These are phyloP conservation scores for Oropetium thomaeum DNA, from an alignment of 176 grass and related monocot genomes.

Conservation along the genomic window DNA sequence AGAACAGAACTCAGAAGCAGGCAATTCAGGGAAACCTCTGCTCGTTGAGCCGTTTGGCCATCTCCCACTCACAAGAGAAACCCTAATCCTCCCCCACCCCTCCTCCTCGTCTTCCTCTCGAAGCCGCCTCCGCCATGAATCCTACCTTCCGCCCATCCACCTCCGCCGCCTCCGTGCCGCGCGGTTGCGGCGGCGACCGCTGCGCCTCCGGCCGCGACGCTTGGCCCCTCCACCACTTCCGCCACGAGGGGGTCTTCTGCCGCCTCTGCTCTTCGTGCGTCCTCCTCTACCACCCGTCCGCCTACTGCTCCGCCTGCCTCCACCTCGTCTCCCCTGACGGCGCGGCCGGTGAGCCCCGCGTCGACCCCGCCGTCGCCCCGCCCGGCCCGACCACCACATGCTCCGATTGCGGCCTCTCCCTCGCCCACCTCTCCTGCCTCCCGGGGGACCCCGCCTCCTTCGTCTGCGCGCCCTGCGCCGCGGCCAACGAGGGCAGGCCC, in stretches of 20 bases:
- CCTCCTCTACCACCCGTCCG: slow-evolving; percentile 62
- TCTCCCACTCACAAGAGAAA: slow-evolving; percentile 24
- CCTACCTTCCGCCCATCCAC: slow-evolving; percentile 27
- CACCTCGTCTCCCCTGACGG: slow-evolving; percentile 37
- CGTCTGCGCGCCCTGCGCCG: slow-evolving; percentile 54
- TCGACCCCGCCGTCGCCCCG: slow-evolving; percentile 20
- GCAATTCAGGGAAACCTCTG: background rate
- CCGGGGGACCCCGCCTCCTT: slow-evolving; percentile 27
- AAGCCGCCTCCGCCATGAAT: slow-evolving; percentile 37
- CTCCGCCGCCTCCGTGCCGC: background rate
- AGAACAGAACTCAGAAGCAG: no score
- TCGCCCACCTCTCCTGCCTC: slow-evolving; percentile 62
- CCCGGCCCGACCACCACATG: slow-evolving; percentile 45
- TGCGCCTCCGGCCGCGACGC: slow-evolving; percentile 60
- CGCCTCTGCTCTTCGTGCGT: slow-evolving; percentile 87
- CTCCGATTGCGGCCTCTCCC: slow-evolving; percentile 56
- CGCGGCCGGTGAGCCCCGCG: background rate
- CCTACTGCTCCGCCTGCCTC: slow-evolving; percentile 82
- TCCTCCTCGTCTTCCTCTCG: background rate
- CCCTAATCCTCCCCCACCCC: slow-evolving; percentile 37
- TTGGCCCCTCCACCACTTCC: slow-evolving; percentile 92
- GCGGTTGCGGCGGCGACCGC: slow-evolving; percentile 68
- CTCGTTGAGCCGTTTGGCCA: slow-evolving; percentile 40
- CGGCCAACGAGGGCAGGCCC: slow-evolving; percentile 1
- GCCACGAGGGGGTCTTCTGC: slow-evolving; percentile 71